Evolutionary conservation across 345 rosid species (phyloP).

Genomic region (Cardamine resedifolia): DNA sequence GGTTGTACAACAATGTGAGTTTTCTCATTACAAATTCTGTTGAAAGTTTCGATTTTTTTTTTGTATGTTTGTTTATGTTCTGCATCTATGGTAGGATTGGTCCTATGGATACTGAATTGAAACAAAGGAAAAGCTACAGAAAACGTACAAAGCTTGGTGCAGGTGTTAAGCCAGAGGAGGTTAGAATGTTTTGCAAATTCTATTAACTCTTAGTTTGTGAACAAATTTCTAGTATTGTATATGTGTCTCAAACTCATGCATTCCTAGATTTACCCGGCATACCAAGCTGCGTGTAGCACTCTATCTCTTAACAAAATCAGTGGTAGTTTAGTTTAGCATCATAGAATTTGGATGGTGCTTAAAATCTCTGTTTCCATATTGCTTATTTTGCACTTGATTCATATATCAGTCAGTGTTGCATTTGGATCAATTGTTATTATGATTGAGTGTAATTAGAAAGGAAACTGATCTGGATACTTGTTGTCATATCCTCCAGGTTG

Average conservation of each 20-base stretch:
- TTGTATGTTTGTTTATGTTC: not conserved
- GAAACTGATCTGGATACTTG: constrained; percentile 5
- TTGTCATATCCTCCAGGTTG: constrained; percentile 43
- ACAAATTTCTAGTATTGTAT: not conserved
- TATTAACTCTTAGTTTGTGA: not conserved
- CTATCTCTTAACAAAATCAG: not conserved
- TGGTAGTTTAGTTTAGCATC: not conserved
- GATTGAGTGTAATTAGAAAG: not conserved
- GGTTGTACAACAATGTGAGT: constrained; percentile 79
- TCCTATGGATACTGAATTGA: constrained; percentile 65
- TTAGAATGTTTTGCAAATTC: constrained; percentile 30
- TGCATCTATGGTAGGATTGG: constrained; percentile 56
- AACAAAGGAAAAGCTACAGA: constrained; percentile 53
- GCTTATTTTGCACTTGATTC: not conserved
- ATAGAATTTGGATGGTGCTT: not conserved
- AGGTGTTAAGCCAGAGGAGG: constrained; percentile 69
- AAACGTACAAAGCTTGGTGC: constrained; percentile 49
- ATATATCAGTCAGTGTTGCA: not conserved
- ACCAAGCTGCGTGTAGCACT: not conserved
- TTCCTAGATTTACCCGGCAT: not conserved
- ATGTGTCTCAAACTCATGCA: not conserved
- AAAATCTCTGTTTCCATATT: not conserved
- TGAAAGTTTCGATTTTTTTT: not conserved
- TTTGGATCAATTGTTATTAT: not conserved
- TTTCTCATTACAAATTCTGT: not conserved